These are phyloP conservation scores for Butyriboletus loyo DNA, from an alignment of 768 basidiomycete genomes.

Conservation along the genomic window DNA sequence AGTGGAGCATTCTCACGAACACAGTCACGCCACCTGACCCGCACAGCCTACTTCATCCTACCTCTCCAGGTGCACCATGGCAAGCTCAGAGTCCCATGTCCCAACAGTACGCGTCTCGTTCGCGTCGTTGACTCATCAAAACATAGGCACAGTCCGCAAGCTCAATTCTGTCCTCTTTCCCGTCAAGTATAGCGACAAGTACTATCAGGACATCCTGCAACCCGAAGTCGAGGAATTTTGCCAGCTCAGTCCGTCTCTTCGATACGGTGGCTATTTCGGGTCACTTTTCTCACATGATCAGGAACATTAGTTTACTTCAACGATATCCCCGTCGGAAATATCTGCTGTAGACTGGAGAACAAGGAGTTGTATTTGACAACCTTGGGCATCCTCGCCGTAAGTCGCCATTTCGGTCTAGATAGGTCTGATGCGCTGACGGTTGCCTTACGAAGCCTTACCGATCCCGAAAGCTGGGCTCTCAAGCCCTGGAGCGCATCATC, in stretches of 20 bases:
- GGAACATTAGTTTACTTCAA: constrained; percentile 77
- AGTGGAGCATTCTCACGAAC: constrained; percentile 22
- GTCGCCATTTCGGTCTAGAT: constrained; percentile 25
- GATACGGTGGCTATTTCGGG: constrained; percentile 8
- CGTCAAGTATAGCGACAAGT: constrained; percentile 84
- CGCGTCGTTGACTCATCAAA: constrained; percentile 74
- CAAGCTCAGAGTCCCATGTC: constrained; percentile 19
- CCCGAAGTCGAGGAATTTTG: constrained; percentile 84
- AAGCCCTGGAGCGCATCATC: constrained; percentile 66
- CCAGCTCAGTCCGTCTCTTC: constrained; percentile 68
- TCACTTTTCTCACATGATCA: constrained; percentile 23
- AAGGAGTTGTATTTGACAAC: constrained; percentile 79
- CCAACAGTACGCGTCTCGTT: constrained; percentile 54
- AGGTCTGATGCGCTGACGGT: constrained; percentile 15
- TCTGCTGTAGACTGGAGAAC: constrained; percentile 81
- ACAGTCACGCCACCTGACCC: constrained; percentile 10
- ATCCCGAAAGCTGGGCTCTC: constrained; percentile 70
- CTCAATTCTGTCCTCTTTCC: constrained; percentile 81
- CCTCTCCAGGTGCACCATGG: constrained; percentile 16
- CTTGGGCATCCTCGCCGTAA: constrained; percentile 85
- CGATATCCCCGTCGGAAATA: constrained; percentile 86
- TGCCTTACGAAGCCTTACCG: constrained; percentile 68
- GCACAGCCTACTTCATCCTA: constrained; percentile 13
- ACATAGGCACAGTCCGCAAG: constrained; percentile 66
- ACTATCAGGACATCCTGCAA: constrained; percentile 75